These are phyloP conservation scores for Mucor indicus DNA, from an alignment of 371 early-diverging fungal species.

Conservation along the genomic window DNA sequence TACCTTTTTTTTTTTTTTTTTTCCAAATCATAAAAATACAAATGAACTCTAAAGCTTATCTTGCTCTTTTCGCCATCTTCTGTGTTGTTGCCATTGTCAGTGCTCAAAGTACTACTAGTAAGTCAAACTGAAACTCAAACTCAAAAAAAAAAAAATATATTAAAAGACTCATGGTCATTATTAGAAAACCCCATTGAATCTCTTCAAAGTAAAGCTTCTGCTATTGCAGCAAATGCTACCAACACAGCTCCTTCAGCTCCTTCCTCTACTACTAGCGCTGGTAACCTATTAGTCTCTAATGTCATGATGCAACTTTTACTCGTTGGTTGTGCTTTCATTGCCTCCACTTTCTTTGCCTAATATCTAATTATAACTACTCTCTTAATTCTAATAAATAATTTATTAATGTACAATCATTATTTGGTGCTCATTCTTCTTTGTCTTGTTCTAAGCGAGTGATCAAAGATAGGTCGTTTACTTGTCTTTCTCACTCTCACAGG, in stretches of 20 bases:
- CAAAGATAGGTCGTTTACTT: constrained; percentile 26
- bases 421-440: constrained; percentile 25
- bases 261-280: background rate
- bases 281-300: no score
- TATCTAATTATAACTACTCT: no score
- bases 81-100: constrained; percentile 17
- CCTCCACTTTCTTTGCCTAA: constrained; percentile 14
- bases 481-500: constrained; percentile 21
- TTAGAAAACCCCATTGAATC: constrained; percentile 15
- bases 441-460: constrained; percentile 17
- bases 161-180: background rate
- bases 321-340: constrained; percentile 9
- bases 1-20: background rate
- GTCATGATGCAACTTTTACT: background rate
- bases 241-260: constrained; percentile 15
- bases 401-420: no score
- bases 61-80: constrained; percentile 11
- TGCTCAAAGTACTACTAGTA: constrained; percentile 14
- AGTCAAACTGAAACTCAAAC: no score
- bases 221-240: constrained; percentile 17
- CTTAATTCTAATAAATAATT: no score
- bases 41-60: constrained; percentile 24
- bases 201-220: constrained; percentile 20
- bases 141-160: background rate
- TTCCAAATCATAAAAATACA: background rate